Evolutionary conservation across 208 protist genomes (phyloP), one percentile per base, ranked within the genome.

Genomic region (Wallacemonas sp.): DNA sequence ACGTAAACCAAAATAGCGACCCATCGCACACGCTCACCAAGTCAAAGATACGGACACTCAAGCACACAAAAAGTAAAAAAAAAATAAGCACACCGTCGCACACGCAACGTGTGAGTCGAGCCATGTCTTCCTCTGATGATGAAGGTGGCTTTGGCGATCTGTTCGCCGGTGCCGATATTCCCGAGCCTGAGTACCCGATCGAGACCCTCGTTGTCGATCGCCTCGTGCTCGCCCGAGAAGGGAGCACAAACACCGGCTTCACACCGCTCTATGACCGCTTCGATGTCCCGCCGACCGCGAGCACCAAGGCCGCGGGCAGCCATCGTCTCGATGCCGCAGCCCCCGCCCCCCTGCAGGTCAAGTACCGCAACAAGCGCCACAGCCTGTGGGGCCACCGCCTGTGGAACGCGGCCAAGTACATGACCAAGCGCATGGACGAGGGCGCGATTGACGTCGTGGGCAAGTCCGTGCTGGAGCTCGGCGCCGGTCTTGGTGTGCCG

Each of bases 331-430:
- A 29, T 8, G 36, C 39, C 10, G 29, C 74, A 1, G 26, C 41
- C 1, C 75, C 80, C 1, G 46, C 57, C 0, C 81, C 79, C 25
- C 70, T 90, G n/a, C 54, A 55, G 11, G 82, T 93, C 16, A 72
- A 82, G 49, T 90, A 81, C 65, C 84, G 89, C 12, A 83, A 91
- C 48, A 93, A 93, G 65, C 87, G 84, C 2, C 90, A 96, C 74
- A 93, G 87, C 63, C 70, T 96, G 28, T 96, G 90, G 87, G 90
- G 90, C 11, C 90, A 96, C 65, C 79, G 76, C 32, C 66, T 96
- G 31, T 96, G 90, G 87, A 96, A 96, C 52, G 90, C 90, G 0
- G 90, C 90, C 14, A 92, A 92, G 80, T 96, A 96, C 66, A 52
- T 96, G 25, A 77, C 83, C 12, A 96, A 96, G 78, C 84, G 83